Evolutionary conservation across 441 rosid species (phyloP).

Genomic region (Gossypium schwendimanii): DNA sequence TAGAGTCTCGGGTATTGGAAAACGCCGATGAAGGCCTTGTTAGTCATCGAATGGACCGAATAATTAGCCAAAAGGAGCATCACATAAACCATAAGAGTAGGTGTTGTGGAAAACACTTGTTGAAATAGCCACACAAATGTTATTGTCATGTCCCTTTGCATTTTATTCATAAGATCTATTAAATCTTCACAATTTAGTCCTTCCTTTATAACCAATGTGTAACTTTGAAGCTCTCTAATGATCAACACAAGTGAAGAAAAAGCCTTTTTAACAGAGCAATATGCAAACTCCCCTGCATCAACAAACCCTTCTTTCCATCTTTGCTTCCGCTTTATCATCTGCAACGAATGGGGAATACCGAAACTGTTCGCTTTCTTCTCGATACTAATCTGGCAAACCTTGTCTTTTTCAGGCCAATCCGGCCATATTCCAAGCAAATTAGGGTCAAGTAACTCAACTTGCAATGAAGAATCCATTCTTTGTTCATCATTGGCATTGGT

Average conservation of each 20-base stretch:
- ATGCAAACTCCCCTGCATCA: constrained; percentile 43
- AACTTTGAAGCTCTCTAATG: constrained; percentile 58
- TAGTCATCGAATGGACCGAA: constrained; percentile 47
- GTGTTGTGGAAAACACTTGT: constrained; percentile 56
- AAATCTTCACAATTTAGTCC: constrained; percentile 34
- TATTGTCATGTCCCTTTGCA: constrained; percentile 50
- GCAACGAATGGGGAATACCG: constrained; percentile 51
- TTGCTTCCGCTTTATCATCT: constrained; percentile 55
- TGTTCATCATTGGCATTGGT: constrained; percentile 22
- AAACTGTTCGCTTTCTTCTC: constrained; percentile 49
- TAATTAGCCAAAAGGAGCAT: constrained; percentile 74
- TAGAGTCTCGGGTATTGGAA: neutral
- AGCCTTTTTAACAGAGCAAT: constrained; percentile 51
- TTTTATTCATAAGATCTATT: constrained; percentile 25
- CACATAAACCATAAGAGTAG: constrained; percentile 63
- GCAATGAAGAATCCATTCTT: too few species aligned
- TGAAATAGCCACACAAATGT: constrained; percentile 74
- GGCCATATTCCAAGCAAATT: constrained; percentile 28
- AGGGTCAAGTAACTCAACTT: neutral
- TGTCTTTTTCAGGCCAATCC: constrained; percentile 50
- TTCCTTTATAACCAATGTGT: constrained; percentile 38
- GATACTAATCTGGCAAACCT: constrained; percentile 34
- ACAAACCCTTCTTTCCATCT: constrained; percentile 35
- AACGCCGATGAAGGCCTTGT: neutral
- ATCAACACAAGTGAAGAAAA: constrained; percentile 68